phyloP scores from a whole-genome alignment of 805 yeast genomes.

The Saturnispora halmiae region DNA sequence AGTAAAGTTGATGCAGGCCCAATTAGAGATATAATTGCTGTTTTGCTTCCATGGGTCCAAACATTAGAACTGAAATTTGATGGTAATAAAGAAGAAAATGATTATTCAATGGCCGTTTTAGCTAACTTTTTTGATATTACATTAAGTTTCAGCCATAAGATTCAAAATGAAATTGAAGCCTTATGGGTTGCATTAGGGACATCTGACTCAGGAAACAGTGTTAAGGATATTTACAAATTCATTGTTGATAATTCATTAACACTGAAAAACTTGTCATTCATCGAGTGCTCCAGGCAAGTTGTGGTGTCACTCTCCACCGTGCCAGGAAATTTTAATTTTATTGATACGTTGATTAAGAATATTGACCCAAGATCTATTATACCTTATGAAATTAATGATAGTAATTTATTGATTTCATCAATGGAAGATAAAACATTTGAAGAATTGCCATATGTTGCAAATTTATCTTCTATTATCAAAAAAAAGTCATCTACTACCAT shows the following conservation, averaged over 20 bases:
- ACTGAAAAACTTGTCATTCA: constrained; percentile 61
- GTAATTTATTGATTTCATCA: constrained; percentile 13
- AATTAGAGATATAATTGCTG: constrained; percentile 70
- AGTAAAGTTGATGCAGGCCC: constrained; percentile 49
- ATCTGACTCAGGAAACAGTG: constrained; percentile 53
- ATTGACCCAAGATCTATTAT: constrained; percentile 83
- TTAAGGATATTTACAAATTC: constrained; percentile 62
- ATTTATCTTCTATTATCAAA: constrained; percentile 49
- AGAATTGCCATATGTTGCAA: constrained; percentile 65
- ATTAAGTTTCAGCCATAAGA: constrained; percentile 58
- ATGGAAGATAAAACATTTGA: constrained; percentile 10
- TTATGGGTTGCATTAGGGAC: constrained; percentile 92
- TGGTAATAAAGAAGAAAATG: constrained; percentile 25
- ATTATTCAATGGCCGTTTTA: constrained; percentile 54
- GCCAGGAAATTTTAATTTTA: constrained; percentile 38
- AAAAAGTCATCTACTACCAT: constrained; percentile 35
- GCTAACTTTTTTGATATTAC: constrained; percentile 80
- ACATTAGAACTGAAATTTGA: constrained; percentile 50
- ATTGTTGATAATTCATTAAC: constrained; percentile 59
- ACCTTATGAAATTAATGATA: constrained; percentile 34
- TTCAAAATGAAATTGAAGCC: constrained; percentile 86
- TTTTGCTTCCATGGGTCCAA: constrained; percentile 89
- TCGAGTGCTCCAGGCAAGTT: constrained; percentile 72
- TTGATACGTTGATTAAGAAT: constrained; percentile 58
- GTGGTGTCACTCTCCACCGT: constrained; percentile 63